Base-by-base conservation (phyloP, 2,329 filamentous ascomycete genomes). In the Colletotrichum liaoningense region DNA sequence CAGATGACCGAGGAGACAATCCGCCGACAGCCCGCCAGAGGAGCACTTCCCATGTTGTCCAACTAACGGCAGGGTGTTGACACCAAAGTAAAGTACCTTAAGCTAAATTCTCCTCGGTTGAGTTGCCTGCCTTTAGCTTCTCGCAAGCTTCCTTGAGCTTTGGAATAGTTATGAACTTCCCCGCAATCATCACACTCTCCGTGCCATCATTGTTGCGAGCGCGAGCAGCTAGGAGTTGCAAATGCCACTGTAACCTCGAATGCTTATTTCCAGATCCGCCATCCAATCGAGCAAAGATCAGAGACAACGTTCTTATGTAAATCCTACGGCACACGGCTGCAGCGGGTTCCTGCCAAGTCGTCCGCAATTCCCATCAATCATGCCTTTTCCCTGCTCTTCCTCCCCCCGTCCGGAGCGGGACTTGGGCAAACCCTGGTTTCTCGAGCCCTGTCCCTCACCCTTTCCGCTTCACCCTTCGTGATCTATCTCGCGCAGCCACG, bases 321-420 rank as follows among this genome's bases (percentile, higher is more conserved):
- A 49, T 35, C 49, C 14, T 49, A 22, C 35, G 52, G 42, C 26
- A 28, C 7, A 54, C 55, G 46, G 70, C 38, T 69, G 42, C 66
- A 64, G 55, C 63, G 46, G 54, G 60, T 64, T 69, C 59, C 59
- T 69, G 55, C 70, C 54, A 64, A 69, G 55, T 54, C 26, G 42
- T 59, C 59, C 55, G n/a, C 38, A 69, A 69, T 69, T 63, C 70
- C 70, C 66, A 59, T 73, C 66, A 69, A 69, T 73, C 66, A 73
- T 56, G 42, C 59, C 54, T 33, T 42, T 59, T 69, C 42, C 66
- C 42, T 72, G 69, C 33, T 58, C 16, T 30, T 22, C 59, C 42
- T 64, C 66, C 69, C 64, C 64, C 64, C 64, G 57, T 56, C 42
- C 65, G 42, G 65, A 69, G 65, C 54, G 52, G 58, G 58, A 69